Evolutionary conservation across 768 basidiomycete species (phyloP).

Genomic region (Phaeotremella fagi): DNA sequence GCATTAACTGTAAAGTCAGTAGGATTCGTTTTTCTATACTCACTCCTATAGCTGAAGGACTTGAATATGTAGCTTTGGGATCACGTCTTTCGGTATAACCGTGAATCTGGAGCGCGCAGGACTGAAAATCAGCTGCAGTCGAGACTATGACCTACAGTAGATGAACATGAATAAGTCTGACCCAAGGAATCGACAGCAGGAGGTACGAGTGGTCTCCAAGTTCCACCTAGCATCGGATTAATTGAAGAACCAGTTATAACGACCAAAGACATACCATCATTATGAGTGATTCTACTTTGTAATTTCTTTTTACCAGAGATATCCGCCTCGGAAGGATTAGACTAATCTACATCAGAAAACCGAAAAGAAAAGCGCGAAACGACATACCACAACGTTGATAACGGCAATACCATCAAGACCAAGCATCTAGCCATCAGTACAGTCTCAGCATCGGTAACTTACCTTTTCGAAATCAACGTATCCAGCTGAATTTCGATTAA

Average conservation of each 20-base stretch:
- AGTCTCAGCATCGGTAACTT: not conserved
- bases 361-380: no score
- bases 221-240: slow-evolving; percentile 58
- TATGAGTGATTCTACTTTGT: slow-evolving; percentile 87
- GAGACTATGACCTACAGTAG: slow-evolving; percentile 55
- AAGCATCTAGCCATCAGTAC: slow-evolving; percentile 56
- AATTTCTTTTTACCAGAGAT: slow-evolving; percentile 68
- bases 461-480: slow-evolving; percentile 93
- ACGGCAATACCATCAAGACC: slow-evolving; percentile 94
- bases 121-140: slow-evolving; percentile 51
- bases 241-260: slow-evolving; percentile 6
- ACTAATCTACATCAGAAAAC: no score
- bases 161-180: slow-evolving; percentile 63
- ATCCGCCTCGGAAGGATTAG: slow-evolving; percentile 70
- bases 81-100: slow-evolving; percentile 92
- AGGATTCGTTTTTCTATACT: no score
- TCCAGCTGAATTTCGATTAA: slow-evolving; percentile 80
- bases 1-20: slow-evolving; percentile 61
- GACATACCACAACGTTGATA: slow-evolving; percentile 68
- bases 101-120: slow-evolving; percentile 83
- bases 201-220: slow-evolving; percentile 77
- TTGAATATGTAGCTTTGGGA: slow-evolving; percentile 86
- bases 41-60: slow-evolving; percentile 75
- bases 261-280: slow-evolving; percentile 68
- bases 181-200: slow-evolving; percentile 73